Conservation (phyloP, 345 rosid species). For the Camelina laxa region DNA sequence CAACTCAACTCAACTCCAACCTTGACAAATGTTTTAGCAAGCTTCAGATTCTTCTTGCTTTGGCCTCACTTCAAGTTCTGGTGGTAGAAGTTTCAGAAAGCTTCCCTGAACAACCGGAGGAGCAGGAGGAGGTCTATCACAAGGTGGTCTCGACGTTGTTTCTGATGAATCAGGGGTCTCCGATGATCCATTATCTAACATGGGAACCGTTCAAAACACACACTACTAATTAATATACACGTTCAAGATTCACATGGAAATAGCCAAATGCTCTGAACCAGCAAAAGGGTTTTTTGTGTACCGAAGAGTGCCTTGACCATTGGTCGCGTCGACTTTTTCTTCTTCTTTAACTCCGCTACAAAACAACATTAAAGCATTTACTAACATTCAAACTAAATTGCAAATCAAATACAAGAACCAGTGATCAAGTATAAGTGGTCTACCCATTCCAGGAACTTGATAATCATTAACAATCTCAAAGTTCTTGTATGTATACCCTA, state of each 20-base stretch:
- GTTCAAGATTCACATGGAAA: neutral
- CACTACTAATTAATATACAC: neutral
- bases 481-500: conserved; percentile 91
- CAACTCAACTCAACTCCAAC: conserved; percentile 25
- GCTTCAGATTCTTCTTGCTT: conserved; percentile 45
- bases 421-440: conserved; percentile 25
- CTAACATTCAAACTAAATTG: conserved; percentile 1
- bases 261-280: neutral
- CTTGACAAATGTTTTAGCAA: conserved; percentile 26
- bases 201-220: conserved; percentile 6
- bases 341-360: conserved; percentile 89
- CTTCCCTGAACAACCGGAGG: conserved; percentile 58
- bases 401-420: conserved; percentile 23
- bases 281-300: conserved; percentile 34
- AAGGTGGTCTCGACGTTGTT: conserved; percentile 42
- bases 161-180: conserved; percentile 61
- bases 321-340: conserved; percentile 69
- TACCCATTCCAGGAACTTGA: conserved; percentile 91
- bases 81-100: conserved; percentile 65
- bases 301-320: conserved; percentile 86
- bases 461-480: conserved; percentile 88
- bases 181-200: conserved; percentile 27
- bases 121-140: conserved; percentile 46
- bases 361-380: conserved; percentile 3
- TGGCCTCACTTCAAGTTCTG: conserved; percentile 53